A percentile compares a stretch with the other conserved stretches of the same genome.
Evolutionary conservation across 768 basidiomycete genomes (phyloP).

Genomic region (Suillus hirtellus): DNA sequence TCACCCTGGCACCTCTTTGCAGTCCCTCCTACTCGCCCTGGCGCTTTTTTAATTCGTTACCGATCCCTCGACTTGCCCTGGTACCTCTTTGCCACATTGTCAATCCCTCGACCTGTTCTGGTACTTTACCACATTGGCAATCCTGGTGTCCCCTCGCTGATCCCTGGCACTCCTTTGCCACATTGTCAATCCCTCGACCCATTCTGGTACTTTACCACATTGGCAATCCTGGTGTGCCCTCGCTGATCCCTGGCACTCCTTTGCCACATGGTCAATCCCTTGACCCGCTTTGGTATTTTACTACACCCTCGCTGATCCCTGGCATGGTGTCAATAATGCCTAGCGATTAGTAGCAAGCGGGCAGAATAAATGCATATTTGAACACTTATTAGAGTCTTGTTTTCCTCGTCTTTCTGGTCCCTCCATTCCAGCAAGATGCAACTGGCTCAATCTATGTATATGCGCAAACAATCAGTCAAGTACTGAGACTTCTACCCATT

Average conservation of each 20-base stretch:
- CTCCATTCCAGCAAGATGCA: neutral
- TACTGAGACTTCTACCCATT: neutral
- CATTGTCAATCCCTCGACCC: too few relatives aligned
- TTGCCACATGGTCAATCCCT: neutral
- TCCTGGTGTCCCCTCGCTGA: too few relatives aligned
- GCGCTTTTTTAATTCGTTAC: accelerated
- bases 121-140: too few relatives aligned
- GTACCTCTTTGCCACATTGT: neutral
- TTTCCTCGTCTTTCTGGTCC: neutral
- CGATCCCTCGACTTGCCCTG: neutral
- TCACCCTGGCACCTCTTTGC: neutral
- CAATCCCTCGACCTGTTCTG: neutral
- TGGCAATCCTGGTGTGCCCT: too few relatives aligned
- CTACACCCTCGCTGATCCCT: neutral
- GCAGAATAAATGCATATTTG: too few relatives aligned
- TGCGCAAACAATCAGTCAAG: neutral
- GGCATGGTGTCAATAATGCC: neutral
- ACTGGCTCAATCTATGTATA: neutral
- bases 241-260: neutral
- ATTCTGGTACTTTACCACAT: too few relatives aligned
- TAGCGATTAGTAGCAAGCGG: neutral
- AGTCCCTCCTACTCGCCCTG: neutral
- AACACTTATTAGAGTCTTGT: neutral
- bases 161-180: too few relatives aligned
- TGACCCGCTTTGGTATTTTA: neutral